Evolutionary conservation across 495 filamentous ascomycete genomes (phyloP).

Genomic region (Ascodesmis nigricans): DNA sequence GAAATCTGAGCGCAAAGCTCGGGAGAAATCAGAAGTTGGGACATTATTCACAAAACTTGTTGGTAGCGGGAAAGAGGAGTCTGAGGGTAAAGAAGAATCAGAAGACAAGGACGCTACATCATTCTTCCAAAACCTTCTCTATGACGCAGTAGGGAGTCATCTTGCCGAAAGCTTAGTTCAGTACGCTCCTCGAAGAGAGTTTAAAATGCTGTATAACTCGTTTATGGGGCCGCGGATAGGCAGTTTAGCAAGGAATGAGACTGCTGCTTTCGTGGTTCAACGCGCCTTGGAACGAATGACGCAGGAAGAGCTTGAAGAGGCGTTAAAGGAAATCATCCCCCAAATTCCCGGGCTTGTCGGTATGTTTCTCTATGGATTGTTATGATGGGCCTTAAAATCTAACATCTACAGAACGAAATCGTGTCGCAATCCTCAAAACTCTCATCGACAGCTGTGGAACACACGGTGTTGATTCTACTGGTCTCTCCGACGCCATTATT

Average conservation of each 20-base stretch:
- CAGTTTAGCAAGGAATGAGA: constrained; percentile 64
- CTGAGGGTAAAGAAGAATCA: background rate
- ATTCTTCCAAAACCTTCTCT: constrained; percentile 70
- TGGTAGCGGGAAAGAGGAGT: constrained; percentile 20
- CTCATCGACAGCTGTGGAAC: constrained; percentile 62
- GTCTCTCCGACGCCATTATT: constrained; percentile 10
- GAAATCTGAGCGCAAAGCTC: constrained; percentile 7
- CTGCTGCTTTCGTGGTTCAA: constrained; percentile 65
- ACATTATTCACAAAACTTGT: constrained; percentile 27
- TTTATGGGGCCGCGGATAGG: constrained; percentile 55
- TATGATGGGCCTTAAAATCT: constrained; percentile 3
- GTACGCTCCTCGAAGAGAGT: constrained; percentile 61
- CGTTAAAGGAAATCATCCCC: constrained; percentile 42
- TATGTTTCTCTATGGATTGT: constrained; percentile 4
- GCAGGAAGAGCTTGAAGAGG: constrained; percentile 57
- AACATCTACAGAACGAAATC: constrained; percentile 31
- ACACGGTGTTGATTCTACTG: constrained; percentile 32
- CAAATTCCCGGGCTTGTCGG: constrained; percentile 42
- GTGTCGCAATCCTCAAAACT: constrained; percentile 54
- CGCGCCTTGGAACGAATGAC: constrained; percentile 58
- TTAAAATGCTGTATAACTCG: constrained; percentile 58
- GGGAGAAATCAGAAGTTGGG: constrained; percentile 3
- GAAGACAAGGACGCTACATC: constrained; percentile 10
- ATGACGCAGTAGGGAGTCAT: constrained; percentile 72
- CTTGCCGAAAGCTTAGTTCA: constrained; percentile 67